Conservation (phyloP, 2,329 filamentous ascomycete species). For the Fusarium cicatricum region DNA sequence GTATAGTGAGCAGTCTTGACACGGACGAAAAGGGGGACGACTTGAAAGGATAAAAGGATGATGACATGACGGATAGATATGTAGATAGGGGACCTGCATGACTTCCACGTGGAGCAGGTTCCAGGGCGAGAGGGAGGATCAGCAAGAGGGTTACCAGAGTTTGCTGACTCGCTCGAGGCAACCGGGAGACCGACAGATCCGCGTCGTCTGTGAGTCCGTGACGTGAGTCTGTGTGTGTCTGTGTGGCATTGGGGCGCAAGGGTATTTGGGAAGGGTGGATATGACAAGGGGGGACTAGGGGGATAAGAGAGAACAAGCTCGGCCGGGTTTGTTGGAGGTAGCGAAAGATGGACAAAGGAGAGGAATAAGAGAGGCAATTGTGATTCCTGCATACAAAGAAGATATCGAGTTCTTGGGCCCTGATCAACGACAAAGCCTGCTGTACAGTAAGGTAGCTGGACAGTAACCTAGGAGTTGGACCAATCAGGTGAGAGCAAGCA, state of each 20-base stretch:
- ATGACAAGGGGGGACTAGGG: conserved; percentile 2
- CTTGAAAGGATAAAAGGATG: conserved; percentile 12
- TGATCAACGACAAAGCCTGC: too few species aligned
- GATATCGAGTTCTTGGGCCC: too few species aligned
- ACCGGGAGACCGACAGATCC: conserved; percentile 6
- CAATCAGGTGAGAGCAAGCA: too few species aligned
- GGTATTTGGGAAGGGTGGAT: conserved; percentile 8
- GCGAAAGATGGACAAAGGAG: too few species aligned
- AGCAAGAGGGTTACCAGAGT: conserved; percentile 7
- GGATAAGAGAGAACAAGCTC: conserved; percentile 5
- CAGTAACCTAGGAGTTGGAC: too few species aligned
- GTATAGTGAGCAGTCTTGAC: conserved; percentile 1
- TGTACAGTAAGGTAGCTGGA: too few species aligned
- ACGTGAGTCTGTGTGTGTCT: conserved; percentile 25
- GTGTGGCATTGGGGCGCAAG: conserved; percentile 19
- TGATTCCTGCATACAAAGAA: too few species aligned
- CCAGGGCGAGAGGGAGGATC: conserved; percentile 13
- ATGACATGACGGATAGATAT: conserved; percentile 25
- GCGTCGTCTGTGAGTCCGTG: neutral
- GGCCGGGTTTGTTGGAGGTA: too few species aligned
- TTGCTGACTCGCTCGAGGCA: neutral
- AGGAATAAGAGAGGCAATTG: too few species aligned
- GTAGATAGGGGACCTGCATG: conserved; percentile 40
- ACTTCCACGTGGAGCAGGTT: conserved; percentile 33
- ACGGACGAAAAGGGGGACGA: conserved; percentile 20